Percentiles rank a stretch among this genome's conserved stretches.
phyloP scores from a whole-genome alignment of 192 early-diverging fungal species.

The Backusella tarrabulga region DNA sequence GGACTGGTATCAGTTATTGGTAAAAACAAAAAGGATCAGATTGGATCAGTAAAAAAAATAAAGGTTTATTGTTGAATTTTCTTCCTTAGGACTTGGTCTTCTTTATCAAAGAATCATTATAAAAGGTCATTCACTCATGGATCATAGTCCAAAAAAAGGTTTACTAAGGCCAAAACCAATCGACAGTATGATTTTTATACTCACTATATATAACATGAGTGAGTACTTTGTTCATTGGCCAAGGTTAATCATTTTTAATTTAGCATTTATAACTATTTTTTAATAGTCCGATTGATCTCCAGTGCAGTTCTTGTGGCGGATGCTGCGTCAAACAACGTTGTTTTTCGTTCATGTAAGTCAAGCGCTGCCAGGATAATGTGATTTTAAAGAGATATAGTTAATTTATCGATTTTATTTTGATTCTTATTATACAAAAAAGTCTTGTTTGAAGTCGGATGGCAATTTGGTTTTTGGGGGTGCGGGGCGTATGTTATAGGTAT shows the following conservation, averaged over 20 bases:
- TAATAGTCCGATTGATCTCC: conserved; percentile 16
- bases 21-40: neutral
- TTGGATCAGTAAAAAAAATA: neutral
- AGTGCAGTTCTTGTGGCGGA: conserved; percentile 23
- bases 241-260: conserved; percentile 2
- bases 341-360: neutral
- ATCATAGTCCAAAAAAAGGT: neutral
- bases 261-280: neutral
- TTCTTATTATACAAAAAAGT: neutral
- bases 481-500: conserved; percentile 14
- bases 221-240: conserved; percentile 7
- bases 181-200: conserved; percentile 19
- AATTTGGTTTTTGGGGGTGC: conserved; percentile 24
- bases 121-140: conserved; percentile 21
- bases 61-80: neutral
- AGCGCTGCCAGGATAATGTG: no score
- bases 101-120: neutral
- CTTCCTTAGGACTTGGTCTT: conserved; percentile 10
- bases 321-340: conserved; percentile 13
- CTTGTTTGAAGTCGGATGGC: conserved; percentile 33
- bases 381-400: no score
- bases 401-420: no score
- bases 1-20: conserved; percentile 18
- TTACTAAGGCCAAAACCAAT: conserved; percentile 29
- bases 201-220: neutral